phyloP scores from a whole-genome alignment of 176 grass and related monocot genomes.

The Thinopyrum elongatum region DNA sequence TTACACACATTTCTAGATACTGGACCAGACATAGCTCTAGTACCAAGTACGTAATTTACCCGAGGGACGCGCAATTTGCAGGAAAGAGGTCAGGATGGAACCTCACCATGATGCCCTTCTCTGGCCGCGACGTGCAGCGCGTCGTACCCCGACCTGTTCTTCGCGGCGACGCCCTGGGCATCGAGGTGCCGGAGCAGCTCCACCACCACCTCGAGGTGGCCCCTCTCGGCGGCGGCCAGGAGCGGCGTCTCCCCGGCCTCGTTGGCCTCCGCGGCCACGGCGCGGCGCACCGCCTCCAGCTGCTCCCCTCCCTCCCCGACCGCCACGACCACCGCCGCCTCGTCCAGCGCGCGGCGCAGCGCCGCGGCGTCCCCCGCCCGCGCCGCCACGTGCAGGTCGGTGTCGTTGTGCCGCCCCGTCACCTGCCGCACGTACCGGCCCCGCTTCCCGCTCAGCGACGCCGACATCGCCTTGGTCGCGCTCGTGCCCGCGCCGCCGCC shows the following conservation, averaged over 20 bases:
- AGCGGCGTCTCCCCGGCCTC: slow-evolving; percentile 77
- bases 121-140: slow-evolving; percentile 77
- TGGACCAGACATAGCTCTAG: background rate
- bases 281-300: slow-evolving; percentile 46
- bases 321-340: slow-evolving; percentile 34
- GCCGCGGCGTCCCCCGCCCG: slow-evolving; percentile 51
- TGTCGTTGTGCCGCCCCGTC: slow-evolving; percentile 87
- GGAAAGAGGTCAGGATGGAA: background rate
- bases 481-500: background rate
- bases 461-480: slow-evolving; percentile 49
- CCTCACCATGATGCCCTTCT: slow-evolving; percentile 72
- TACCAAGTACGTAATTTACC: background rate
- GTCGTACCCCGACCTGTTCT: slow-evolving; percentile 77
- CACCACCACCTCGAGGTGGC: slow-evolving; percentile 51
- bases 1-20: slow-evolving; percentile 8
- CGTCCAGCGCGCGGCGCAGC: slow-evolving; percentile 47
- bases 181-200: slow-evolving; percentile 73
- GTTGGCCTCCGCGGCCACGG: slow-evolving; percentile 69
- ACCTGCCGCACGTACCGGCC: slow-evolving; percentile 92
- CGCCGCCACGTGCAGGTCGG: slow-evolving; percentile 78
- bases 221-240: slow-evolving; percentile 68
- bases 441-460: slow-evolving; percentile 63
- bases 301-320: slow-evolving; percentile 36
- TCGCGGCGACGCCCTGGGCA: slow-evolving; percentile 46
- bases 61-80: background rate